Base-by-base conservation (phyloP, 2,329 filamentous ascomycete species). In the Aspergillus amoenus region DNA sequence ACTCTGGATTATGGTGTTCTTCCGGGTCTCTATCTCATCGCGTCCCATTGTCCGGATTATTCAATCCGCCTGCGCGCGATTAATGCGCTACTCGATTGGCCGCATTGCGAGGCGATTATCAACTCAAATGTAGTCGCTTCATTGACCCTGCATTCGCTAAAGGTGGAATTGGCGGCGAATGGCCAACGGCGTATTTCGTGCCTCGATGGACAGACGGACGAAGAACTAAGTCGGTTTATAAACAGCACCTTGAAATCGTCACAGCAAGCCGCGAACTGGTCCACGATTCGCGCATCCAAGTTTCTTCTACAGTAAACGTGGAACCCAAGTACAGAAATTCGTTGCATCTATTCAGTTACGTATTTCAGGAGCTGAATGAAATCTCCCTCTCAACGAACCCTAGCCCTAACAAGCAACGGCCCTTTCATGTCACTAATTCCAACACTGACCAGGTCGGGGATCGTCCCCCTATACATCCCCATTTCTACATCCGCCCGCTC, bases 41-140 rank as follows among this genome's bases (percentile, higher is more conserved):
- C 62, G 30, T 57, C 58, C 8, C 17, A 47, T 13, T 63, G 61
- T 22, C 58, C 61, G 4, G 46, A 64, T 11, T 45, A 58, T 34
- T 40, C 40, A 4, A 21, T 61, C 44, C 61, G 61, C 1, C 40
- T 57, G 13, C 57, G 47, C 11, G 62, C 61, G 18, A 59, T 64
- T 21, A n/a, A 59, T 6, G 47, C 47, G 9, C 54, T 61, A 32
- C 44, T 51, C 8, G 34, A 24, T 3, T 64, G 59, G 58, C 58
- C 62, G 2, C 62, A 63, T 32, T 60, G 52, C 17, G 58, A 63
- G 30, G 61, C 58, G 13, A 55, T 63, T 22, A 30, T 61, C n/a
- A 64, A 63, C 48, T 61, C 62, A 5, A 60, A 59, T 17, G 34
- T 59, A 4, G 27, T 50, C 4, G 54, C 45, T 2, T 56, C 54